A percentile compares a stretch with the other conserved stretches of the same genome.
phyloP scores from a whole-genome alignment of 257 asterid genomes.

The Datura wrightii region DNA sequence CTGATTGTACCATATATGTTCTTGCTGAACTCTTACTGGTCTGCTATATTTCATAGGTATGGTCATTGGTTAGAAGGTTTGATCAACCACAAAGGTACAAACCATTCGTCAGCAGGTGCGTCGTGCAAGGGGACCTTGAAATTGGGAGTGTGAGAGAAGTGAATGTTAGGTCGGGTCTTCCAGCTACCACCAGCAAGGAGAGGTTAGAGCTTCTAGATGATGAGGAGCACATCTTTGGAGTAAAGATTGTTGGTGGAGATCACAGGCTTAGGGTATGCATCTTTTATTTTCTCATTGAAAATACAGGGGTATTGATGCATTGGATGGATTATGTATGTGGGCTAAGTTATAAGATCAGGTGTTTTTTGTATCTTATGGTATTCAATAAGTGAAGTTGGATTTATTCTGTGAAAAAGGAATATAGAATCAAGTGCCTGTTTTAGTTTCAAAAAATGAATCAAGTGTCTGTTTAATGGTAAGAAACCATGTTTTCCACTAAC shows the following conservation, averaged over 20 bases:
- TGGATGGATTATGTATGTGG: neutral
- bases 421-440: neutral
- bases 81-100: constrained; percentile 40
- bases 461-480: neutral
- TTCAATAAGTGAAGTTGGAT: neutral
- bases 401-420: constrained; percentile 19
- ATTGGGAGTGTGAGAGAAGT: constrained; percentile 40
- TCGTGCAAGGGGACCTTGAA: constrained; percentile 33
- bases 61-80: constrained; percentile 39
- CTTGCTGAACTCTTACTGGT: neutral
- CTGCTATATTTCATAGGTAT: constrained; percentile 25
- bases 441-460: neutral
- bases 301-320: neutral
- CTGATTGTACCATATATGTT: neutral
- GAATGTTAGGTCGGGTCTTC: constrained; percentile 36
- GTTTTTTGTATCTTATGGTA: neutral
- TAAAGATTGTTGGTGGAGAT: constrained; percentile 41
- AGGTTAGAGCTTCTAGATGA: constrained; percentile 38
- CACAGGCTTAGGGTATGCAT: constrained; percentile 35
- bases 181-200: constrained; percentile 42
- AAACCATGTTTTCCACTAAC: neutral
- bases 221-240: constrained; percentile 32
- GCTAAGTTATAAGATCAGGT: neutral
- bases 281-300: neutral
- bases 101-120: constrained; percentile 35